Evolutionary conservation across 352 stramenopile genomes (phyloP).

Genomic region (Peronosclerospora sorghi): DNA sequence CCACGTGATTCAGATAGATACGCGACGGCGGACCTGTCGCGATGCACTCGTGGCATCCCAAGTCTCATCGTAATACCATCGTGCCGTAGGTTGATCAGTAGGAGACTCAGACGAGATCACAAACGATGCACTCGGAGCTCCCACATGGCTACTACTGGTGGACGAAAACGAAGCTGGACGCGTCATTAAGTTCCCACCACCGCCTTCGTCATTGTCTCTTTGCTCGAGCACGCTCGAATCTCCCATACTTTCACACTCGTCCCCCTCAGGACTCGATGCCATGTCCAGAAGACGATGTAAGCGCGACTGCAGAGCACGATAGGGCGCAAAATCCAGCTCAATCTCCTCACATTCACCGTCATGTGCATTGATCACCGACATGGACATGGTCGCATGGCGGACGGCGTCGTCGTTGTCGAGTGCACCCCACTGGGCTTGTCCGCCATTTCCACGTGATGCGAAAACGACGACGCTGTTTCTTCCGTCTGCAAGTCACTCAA

Average conservation of each 20-base stretch:
- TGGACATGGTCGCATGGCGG: constrained; percentile 52
- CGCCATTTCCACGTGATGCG: constrained; percentile 42
- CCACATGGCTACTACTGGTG: constrained; percentile 33
- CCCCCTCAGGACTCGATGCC: constrained; percentile 37
- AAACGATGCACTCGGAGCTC: constrained; percentile 35
- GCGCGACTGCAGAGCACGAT: constrained; percentile 57
- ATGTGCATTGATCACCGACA: constrained; percentile 71
- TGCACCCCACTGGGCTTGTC: constrained; percentile 19
- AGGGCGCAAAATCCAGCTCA: constrained; percentile 71
- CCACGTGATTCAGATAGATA: constrained; percentile 80
- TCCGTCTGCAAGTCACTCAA: constrained; percentile 71
- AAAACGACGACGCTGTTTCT: constrained; percentile 59
- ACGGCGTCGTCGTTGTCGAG: constrained; percentile 15
- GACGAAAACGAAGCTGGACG: constrained; percentile 49
- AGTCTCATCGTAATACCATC: constrained; percentile 72
- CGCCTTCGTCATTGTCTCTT: constrained; percentile 1
- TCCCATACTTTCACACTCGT: constrained; percentile 11
- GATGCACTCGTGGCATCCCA: constrained; percentile 18
- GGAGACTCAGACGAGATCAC: constrained; percentile 36
- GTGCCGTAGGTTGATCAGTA: constrained; percentile 58
- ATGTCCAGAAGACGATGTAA: constrained; percentile 69
- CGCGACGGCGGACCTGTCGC: constrained; percentile 44
- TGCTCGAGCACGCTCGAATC: background rate
- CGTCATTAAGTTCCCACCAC: constrained; percentile 8
- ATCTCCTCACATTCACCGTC: constrained; percentile 67